Conservation (phyloP, 306 rosid species). For the Ceratonia siliqua region DNA sequence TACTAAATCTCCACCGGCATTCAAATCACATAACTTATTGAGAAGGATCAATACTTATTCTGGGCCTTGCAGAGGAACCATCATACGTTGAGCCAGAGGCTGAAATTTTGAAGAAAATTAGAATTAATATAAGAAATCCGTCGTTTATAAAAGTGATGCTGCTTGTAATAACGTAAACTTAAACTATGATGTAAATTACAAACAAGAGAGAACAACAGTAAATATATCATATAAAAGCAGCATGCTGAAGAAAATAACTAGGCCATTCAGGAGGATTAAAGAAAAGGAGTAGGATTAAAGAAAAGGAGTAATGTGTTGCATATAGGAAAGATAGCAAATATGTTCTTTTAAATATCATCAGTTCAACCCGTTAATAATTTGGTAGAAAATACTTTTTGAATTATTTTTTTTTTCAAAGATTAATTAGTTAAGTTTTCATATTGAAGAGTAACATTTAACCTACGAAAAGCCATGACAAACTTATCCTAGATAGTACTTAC, state of each 20-base stretch:
- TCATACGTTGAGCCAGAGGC: conserved; percentile 73
- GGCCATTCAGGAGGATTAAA: background rate
- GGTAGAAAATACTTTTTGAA: background rate
- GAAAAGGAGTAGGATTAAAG: background rate
- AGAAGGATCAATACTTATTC: conserved; percentile 50
- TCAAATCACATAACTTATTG: conserved; percentile 33
- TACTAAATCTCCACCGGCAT: conserved; percentile 39
- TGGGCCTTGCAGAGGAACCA: conserved; percentile 71
- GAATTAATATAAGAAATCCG: conserved; percentile 11
- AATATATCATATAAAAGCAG: background rate
- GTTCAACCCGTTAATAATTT: background rate
- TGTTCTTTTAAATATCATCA: background rate
- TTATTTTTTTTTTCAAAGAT: background rate
- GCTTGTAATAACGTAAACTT: conserved; percentile 16
- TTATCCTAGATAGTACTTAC: background rate
- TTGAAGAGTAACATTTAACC: background rate
- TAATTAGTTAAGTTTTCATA: background rate
- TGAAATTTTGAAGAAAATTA: background rate
- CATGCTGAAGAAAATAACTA: conserved; percentile 1
- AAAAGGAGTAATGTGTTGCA: background rate
- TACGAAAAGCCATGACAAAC: background rate
- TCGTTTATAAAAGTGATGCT: background rate
- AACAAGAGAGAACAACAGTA: conserved; percentile 3
- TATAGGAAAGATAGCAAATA: background rate
- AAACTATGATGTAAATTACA: conserved; percentile 9